Percentiles rank a stretch among this genome's conserved stretches.
Evolutionary conservation across 805 yeast species (phyloP).

Genomic region (Candida orba): DNA sequence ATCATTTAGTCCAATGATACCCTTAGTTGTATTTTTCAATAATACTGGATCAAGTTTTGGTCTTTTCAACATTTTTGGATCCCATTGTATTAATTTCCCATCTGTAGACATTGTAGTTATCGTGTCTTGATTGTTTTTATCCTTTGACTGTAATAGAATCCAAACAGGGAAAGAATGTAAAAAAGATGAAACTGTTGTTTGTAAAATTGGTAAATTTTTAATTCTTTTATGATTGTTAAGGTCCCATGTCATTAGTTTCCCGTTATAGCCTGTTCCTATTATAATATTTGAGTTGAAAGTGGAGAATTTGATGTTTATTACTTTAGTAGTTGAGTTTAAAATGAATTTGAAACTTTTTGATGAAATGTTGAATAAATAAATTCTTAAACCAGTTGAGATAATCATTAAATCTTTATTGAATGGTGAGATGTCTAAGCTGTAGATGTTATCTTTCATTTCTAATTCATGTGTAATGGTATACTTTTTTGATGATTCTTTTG

Average conservation of each 20-base stretch:
- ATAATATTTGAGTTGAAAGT: slow-evolving; percentile 31
- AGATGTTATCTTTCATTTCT: slow-evolving; percentile 1
- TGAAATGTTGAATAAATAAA: slow-evolving; percentile 19
- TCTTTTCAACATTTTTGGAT: slow-evolving; percentile 21
- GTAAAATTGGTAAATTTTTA: slow-evolving; percentile 12
- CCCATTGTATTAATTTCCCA: slow-evolving; percentile 26
- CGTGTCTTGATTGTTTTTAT: slow-evolving; percentile 9
- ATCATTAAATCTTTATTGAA: slow-evolving; percentile 16
- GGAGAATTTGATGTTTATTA: slow-evolving; percentile 36
- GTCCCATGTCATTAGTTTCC: slow-evolving; percentile 47
- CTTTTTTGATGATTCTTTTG: no score
- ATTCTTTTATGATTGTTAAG: slow-evolving; percentile 6
- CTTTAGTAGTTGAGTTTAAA: slow-evolving; percentile 33
- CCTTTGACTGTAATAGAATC: slow-evolving; percentile 13
- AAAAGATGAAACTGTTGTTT: slow-evolving; percentile 9
- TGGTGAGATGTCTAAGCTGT: slow-evolving; percentile 15
- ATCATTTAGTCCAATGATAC: slow-evolving; percentile 18
- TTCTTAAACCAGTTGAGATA: slow-evolving; percentile 11
- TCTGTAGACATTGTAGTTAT: slow-evolving; percentile 26
- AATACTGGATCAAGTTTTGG: slow-evolving; percentile 17
- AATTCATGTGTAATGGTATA: slow-evolving; percentile 6
- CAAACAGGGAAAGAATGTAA: slow-evolving; percentile 22
- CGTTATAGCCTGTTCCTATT: slow-evolving; percentile 43
- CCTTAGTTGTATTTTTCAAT: slow-evolving; percentile 17
- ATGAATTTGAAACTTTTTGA: slow-evolving; percentile 27